phyloP scores from a whole-genome alignment of 225 moss, liverwort and hornwort genomes.

The Anthoceros angustus region DNA sequence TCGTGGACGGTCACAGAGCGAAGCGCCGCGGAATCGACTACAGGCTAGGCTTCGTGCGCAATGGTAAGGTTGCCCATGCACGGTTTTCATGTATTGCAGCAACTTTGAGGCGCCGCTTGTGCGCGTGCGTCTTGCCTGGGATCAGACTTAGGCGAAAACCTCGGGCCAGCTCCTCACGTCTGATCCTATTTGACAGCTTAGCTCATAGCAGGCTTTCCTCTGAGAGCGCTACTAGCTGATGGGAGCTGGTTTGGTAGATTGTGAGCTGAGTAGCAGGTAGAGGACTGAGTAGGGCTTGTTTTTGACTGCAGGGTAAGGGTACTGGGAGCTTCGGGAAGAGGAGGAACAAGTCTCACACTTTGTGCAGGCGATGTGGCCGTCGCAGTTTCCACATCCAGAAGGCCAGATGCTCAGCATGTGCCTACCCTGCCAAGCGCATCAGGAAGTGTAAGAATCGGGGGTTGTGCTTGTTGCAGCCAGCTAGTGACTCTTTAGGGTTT shows the following conservation, averaged over 20 bases:
- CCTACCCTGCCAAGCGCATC: slow-evolving; percentile 82
- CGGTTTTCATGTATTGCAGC: too few species aligned
- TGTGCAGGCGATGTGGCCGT: slow-evolving; percentile 93
- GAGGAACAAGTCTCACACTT: slow-evolving; percentile 92
- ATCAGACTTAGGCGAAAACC: too few species aligned
- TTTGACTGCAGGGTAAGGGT: slow-evolving; percentile 40
- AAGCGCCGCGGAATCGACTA: too few species aligned
- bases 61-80: too few species aligned
- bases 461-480: not conserved
- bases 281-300: not conserved
- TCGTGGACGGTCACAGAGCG: too few species aligned
- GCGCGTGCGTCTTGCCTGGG: too few species aligned
- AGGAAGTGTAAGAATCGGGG: slow-evolving; percentile 27
- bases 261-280: too few species aligned
- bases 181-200: too few species aligned
- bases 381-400: slow-evolving; percentile 95
- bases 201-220: not conserved
- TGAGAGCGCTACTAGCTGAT: not conserved
- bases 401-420: slow-evolving; percentile 93
- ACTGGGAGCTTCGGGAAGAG: slow-evolving; percentile 96
- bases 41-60: too few species aligned
- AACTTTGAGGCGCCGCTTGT: too few species aligned
- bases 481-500: not conserved
- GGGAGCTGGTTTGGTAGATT: not conserved
- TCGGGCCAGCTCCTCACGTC: too few species aligned